These are phyloP conservation scores for Verticillium isaacii DNA, from an alignment of 2,329 filamentous ascomycete species.

Conservation along the genomic window DNA sequence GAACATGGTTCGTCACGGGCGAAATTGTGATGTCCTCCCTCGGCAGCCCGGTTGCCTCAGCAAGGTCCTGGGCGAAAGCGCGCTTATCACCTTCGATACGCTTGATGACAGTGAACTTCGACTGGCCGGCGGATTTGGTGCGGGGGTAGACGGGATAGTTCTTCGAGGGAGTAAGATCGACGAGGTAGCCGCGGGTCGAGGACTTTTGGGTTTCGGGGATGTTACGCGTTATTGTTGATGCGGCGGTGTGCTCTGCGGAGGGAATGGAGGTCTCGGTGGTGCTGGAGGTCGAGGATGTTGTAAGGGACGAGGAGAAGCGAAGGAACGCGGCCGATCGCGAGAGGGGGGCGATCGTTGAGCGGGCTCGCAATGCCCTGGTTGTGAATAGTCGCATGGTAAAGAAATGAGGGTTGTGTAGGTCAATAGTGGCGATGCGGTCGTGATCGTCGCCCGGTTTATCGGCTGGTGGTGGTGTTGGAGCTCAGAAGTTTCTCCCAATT, in stretches of 20 bases:
- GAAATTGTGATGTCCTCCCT: constrained; percentile 49
- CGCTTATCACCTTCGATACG: constrained; percentile 71
- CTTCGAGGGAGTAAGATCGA: constrained; percentile 65
- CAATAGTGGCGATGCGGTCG: not conserved
- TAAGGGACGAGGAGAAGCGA: constrained; percentile 9
- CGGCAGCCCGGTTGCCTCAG: constrained; percentile 50
- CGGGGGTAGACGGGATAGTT: constrained; percentile 75
- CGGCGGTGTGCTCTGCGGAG: constrained; percentile 10
- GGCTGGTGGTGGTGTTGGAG: not conserved
- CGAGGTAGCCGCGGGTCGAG: constrained; percentile 63
- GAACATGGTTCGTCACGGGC: constrained; percentile 65
- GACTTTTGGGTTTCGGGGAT: constrained; percentile 33
- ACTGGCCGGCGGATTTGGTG: constrained; percentile 70
- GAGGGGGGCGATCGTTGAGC: not conserved
- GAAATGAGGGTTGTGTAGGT: not conserved
- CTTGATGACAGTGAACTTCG: constrained; percentile 69
- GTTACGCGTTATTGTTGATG: constrained; percentile 11
- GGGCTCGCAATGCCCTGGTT: not conserved
- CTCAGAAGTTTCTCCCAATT: constrained; percentile 7
- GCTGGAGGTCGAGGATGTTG: constrained; percentile 3
- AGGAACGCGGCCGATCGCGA: not conserved
- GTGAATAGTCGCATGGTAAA: not conserved
- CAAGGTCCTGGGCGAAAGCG: constrained; percentile 60
- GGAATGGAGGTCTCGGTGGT: constrained; percentile 3
- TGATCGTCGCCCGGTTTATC: not conserved